Conservation (phyloP, 148 eudicot species). For the Heliamphora exappendiculata region DNA sequence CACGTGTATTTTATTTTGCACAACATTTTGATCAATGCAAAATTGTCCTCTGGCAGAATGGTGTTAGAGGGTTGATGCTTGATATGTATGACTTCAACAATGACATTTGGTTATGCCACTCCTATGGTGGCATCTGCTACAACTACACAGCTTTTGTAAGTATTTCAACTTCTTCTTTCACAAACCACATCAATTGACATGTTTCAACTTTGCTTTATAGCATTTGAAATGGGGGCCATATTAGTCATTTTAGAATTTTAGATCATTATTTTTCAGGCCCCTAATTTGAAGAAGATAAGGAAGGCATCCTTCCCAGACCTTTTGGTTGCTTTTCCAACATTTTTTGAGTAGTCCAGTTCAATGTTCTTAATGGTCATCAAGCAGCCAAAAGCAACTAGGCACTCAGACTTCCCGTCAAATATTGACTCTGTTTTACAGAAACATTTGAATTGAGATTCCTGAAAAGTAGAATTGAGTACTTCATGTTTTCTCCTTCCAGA, state of each 20-base stretch:
- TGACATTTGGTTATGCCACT: slow-evolving; percentile 94
- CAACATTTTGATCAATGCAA: background rate
- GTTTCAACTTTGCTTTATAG: background rate
- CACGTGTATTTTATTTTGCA: background rate
- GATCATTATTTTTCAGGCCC: background rate
- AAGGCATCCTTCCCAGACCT: background rate
- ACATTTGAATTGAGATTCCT: background rate
- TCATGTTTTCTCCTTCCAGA: background rate
- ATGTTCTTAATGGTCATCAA: background rate
- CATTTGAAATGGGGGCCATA: background rate
- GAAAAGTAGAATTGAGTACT: background rate
- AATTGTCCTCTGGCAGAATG: slow-evolving; percentile 51
- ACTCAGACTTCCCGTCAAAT: background rate
- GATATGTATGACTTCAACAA: slow-evolving; percentile 89
- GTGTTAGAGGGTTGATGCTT: slow-evolving; percentile 94
- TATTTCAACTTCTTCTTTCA: background rate
- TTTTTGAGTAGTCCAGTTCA: background rate
- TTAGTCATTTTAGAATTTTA: background rate
- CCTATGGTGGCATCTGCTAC: slow-evolving; percentile 76
- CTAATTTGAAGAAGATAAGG: background rate
- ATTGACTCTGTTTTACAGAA: background rate
- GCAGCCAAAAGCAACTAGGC: background rate
- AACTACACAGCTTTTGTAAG: slow-evolving; percentile 94
- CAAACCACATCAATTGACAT: background rate
- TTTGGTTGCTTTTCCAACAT: background rate